Percentiles rank a stretch among this genome's conserved stretches.
These are phyloP conservation scores for Colletotrichum noveboracense DNA, from an alignment of 2,329 filamentous ascomycete genomes.

Conservation along the genomic window DNA sequence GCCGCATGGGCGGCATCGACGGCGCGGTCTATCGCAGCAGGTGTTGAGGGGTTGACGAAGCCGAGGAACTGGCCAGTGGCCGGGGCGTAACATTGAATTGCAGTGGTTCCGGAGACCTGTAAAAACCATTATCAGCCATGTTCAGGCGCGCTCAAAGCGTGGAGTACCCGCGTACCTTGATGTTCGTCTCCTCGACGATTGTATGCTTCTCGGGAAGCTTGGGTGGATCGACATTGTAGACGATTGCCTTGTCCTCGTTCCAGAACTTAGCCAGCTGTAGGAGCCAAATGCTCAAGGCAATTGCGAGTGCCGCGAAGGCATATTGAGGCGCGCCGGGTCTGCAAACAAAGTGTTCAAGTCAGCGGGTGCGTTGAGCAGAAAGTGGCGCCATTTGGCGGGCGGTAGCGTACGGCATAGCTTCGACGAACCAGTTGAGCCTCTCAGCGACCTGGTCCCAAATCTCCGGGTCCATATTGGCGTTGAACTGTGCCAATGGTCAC, in stretches of 20 bases:
- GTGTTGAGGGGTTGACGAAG: constrained; percentile 76
- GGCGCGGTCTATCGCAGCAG: constrained; percentile 78
- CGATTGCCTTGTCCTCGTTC: constrained; percentile 49
- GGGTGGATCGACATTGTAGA: constrained; percentile 68
- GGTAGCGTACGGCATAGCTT: constrained; percentile 13
- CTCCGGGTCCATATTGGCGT: constrained; percentile 7
- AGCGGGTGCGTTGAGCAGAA: not conserved
- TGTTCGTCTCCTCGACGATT: constrained; percentile 62
- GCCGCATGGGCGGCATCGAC: constrained; percentile 76
- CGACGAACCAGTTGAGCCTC: not conserved
- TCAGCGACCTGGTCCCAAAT: constrained; percentile 6
- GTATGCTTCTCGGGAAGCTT: constrained; percentile 62
- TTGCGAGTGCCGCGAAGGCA: constrained; percentile 30
- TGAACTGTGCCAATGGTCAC: not conserved
- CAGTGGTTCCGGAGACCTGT: constrained; percentile 64
- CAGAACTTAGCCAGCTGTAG: constrained; percentile 30
- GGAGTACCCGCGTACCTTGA: constrained; percentile 56
- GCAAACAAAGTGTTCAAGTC: not conserved
- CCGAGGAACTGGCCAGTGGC: constrained; percentile 88
- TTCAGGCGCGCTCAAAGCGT: not conserved
- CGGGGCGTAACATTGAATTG: constrained; percentile 86
- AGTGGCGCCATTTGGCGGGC: not conserved
- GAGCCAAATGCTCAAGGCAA: constrained; percentile 34
- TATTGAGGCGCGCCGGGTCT: constrained; percentile 29
- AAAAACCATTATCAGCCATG: not conserved